Evolutionary conservation across 495 filamentous ascomycete genomes (phyloP).

Genomic region (Daldinia grandis): DNA sequence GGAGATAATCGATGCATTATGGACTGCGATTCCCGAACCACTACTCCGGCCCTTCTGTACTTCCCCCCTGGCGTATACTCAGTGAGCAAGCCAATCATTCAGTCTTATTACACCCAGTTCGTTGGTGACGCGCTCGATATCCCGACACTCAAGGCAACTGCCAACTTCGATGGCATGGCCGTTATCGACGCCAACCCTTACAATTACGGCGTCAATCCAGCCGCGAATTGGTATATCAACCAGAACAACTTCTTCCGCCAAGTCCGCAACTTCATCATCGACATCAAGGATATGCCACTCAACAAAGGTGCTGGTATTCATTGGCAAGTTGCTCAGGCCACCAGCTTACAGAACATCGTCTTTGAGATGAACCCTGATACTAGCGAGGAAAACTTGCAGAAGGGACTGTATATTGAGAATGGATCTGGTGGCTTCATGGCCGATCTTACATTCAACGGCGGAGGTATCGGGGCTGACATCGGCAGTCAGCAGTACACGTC

Average conservation of each 20-base stretch:
- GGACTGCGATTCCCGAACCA: conserved; percentile 84
- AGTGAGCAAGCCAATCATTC: conserved; percentile 71
- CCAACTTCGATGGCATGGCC: conserved; percentile 81
- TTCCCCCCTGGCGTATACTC: conserved; percentile 83
- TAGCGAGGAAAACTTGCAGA: conserved; percentile 73
- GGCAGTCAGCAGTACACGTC: conserved; percentile 97
- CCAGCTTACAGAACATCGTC: conserved; percentile 86
- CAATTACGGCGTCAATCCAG: conserved; percentile 50
- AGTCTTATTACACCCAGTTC: conserved; percentile 83
- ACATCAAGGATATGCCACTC: conserved; percentile 75
- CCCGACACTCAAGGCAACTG: conserved; percentile 79
- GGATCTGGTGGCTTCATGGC: conserved; percentile 89
- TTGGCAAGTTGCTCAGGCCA: conserved; percentile 98
- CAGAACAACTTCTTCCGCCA: conserved; percentile 99
- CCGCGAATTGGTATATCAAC: conserved; percentile 77
- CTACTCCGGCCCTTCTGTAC: conserved; percentile 76
- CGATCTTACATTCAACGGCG: conserved; percentile 88
- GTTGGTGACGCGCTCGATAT: conserved; percentile 73
- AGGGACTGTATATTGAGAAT: conserved; percentile 98
- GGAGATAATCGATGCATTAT: conserved; percentile 75
- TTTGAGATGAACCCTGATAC: conserved; percentile 87
- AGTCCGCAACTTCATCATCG: conserved; percentile 92
- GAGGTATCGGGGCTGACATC: conserved; percentile 82
- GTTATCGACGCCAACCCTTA: conserved; percentile 94
- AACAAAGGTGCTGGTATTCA: conserved; percentile 82